phyloP scores from a whole-genome alignment of 345 rosid species.

The Physaria fendleri region DNA sequence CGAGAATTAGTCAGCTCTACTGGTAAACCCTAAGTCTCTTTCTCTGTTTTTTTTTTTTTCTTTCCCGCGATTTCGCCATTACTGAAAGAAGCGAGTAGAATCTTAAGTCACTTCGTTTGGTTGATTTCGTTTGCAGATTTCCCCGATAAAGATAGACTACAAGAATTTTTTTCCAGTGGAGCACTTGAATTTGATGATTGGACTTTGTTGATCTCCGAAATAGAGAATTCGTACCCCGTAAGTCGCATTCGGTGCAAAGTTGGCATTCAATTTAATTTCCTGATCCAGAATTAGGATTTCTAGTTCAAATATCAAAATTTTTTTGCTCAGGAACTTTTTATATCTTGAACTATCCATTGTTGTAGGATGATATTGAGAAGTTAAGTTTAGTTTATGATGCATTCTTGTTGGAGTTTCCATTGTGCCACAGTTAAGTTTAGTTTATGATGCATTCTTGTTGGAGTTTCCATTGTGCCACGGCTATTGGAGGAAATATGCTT shows the following conservation, averaged over 20 bases:
- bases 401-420: slow-evolving; percentile 71
- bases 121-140: slow-evolving; percentile 30
- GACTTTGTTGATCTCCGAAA: slow-evolving; percentile 50
- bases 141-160: slow-evolving; percentile 34
- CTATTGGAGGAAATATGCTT: slow-evolving; percentile 82
- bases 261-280: neutral
- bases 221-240: slow-evolving; percentile 45
- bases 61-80: neutral
- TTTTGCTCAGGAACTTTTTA: neutral
- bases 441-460: slow-evolving; percentile 70
- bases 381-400: slow-evolving; percentile 61
- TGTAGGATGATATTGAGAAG: slow-evolving; percentile 64
- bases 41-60: neutral
- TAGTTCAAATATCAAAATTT: neutral
- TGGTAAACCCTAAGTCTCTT: slow-evolving; percentile 11
- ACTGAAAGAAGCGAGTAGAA: slow-evolving; percentile 2
- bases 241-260: slow-evolving; percentile 20
- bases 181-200: slow-evolving; percentile 58
- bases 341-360: neutral
- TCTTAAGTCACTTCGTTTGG: neutral
- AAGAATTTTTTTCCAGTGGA: slow-evolving; percentile 32
- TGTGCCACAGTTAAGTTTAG: slow-evolving; percentile 49
- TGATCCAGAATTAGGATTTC: neutral
- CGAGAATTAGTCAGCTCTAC: neutral
- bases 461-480: slow-evolving; percentile 82